Percentiles rank a stretch among this genome's conserved stretches.
Conservation (phyloP, 768 basidiomycete species). For the Kwoniella newhampshirensis region DNA sequence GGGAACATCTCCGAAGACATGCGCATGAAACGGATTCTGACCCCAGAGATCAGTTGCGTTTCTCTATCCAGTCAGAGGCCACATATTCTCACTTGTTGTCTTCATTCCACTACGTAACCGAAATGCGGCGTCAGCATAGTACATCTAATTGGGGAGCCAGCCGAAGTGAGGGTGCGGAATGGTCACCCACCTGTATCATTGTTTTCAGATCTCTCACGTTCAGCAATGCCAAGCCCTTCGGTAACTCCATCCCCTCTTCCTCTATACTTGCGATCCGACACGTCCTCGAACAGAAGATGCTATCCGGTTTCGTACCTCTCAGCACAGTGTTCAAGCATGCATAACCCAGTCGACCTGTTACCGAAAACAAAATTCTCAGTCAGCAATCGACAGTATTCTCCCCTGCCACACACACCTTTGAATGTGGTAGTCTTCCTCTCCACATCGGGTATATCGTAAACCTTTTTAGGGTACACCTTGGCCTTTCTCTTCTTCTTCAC, state of each 20-base stretch:
- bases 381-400: no score
- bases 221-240: conserved; percentile 74
- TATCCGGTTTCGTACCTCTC: conserved; percentile 65
- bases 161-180: no score
- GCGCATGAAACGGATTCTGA: conserved; percentile 81
- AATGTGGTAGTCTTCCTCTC: conserved; percentile 68
- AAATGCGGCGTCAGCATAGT: background rate
- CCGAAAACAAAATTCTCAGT: background rate
- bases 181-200: conserved; percentile 61
- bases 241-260: conserved; percentile 76
- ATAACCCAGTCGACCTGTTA: conserved; percentile 61
- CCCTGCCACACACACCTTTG: conserved; percentile 56
- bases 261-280: conserved; percentile 71
- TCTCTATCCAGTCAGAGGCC: background rate
- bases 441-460: conserved; percentile 71
- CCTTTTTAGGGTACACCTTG: conserved; percentile 51
- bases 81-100: conserved; percentile 61
- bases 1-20: conserved; percentile 92
- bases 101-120: conserved; percentile 70
- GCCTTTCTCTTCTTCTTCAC: conserved; percentile 50
- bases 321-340: conserved; percentile 62
- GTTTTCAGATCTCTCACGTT: conserved; percentile 71
- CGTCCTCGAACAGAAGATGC: conserved; percentile 66
- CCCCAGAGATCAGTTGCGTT: conserved; percentile 5
- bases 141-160: no score